Conservation (phyloP, 345 rosid species). For the Firmiana major region DNA sequence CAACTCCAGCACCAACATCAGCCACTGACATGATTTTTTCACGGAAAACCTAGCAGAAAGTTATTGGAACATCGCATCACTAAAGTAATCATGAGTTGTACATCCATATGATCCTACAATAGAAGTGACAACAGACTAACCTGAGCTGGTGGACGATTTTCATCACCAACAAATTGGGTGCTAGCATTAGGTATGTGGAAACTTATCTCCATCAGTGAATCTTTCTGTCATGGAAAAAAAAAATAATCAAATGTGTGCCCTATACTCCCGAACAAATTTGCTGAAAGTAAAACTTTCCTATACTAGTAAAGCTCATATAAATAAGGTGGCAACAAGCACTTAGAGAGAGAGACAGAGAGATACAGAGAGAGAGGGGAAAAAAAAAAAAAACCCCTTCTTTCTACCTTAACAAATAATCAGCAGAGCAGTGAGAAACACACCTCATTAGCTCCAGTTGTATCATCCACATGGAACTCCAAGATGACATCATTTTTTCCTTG, state of each 20-base stretch:
- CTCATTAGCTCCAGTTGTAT: constrained; percentile 97
- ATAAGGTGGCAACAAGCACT: not conserved
- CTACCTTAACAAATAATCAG: not conserved
- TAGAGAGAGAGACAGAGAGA: not conserved
- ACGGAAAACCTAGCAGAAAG: constrained; percentile 59
- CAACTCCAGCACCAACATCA: constrained; percentile 85
- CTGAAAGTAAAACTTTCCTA: not conserved
- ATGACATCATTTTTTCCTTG: constrained; percentile 93
- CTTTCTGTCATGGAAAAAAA: constrained; percentile 55
- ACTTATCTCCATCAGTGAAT: constrained; percentile 93
- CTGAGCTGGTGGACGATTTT: constrained; percentile 83
- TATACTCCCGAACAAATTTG: not conserved
- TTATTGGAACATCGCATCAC: constrained; percentile 7
- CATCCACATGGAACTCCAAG: constrained; percentile 97
- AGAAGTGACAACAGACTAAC: constrained; percentile 32
- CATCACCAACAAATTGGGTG: constrained; percentile 92
- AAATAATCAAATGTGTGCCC: not conserved
- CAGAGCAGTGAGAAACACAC: constrained; percentile 28
- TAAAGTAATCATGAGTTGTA: not conserved
- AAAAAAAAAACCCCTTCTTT: no score
- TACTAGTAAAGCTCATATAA: not conserved
- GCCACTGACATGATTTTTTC: constrained; percentile 72
- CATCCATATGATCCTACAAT: not conserved
- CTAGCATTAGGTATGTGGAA: constrained; percentile 87
- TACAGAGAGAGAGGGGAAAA: no score